Base-by-base conservation (phyloP, 495 filamentous ascomycete genomes). In the Penicillium crystallinum region DNA sequence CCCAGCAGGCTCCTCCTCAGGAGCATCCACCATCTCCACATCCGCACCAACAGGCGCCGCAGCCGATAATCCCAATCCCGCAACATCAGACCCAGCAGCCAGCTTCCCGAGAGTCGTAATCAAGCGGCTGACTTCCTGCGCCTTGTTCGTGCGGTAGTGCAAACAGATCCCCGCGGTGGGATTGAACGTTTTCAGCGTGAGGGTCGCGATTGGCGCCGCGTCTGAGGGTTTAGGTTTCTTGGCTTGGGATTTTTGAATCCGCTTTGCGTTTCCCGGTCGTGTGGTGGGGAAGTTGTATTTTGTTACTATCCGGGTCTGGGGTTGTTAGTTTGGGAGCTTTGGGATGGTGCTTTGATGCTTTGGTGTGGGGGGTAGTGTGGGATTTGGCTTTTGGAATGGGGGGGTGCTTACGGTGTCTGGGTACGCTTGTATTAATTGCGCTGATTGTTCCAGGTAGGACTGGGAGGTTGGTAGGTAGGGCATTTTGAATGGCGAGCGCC, bases 131-230 rank as follows among this genome's bases (percentile, higher is more conserved):
- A 98, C 92, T 67, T 97, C 91, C 15, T 89, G 88, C n/a, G 84
- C 85, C 62, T 95, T 95, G 67, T 87, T 83, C 15, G 93, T 96
- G 63, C 81, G 79, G 73, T 96, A 98, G 70, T 96, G 95, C 30
- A 98, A 80, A 48, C 85, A 84, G 41, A 82, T 81, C 56, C 93
- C 93, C 11, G 86, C 84, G 23, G 68, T 69, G 0, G 93, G 89
- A 68, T 96, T 90, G 76, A 82, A 98, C 14, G 91, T 95, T 73
- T 96, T 97, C 25, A 97, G 76, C 0, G 79, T 85, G 23, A 98
- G 82, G 21, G 76, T 78, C 54, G 87, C 89, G 56, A 83, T 72
- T 43, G 66, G 62, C 11, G 59, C 34, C 6, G 69, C 53, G 55
- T 53, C 44, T 47, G 46, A n/a, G n/a, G n/a, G 51, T 56, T 67